Evolutionary conservation across 1,284 basidiomycete species (phyloP).

Genomic region (Malassezia slooffiae): DNA sequence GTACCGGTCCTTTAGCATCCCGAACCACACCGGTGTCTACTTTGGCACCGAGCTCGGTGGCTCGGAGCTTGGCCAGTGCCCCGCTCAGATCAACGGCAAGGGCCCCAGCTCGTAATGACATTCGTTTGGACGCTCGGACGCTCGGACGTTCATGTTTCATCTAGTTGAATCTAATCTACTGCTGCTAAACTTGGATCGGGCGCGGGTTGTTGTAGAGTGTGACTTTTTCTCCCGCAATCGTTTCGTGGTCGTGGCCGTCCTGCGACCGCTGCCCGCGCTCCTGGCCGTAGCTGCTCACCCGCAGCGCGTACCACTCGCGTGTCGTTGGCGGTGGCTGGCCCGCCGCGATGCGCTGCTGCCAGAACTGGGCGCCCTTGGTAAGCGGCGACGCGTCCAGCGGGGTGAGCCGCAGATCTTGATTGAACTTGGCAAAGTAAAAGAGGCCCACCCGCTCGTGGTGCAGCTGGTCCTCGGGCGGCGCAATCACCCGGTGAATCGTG

Average conservation of each 20-base stretch:
- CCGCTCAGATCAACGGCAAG: slow-evolving; percentile 1
- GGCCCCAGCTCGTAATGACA: too few species aligned
- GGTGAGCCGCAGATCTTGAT: slow-evolving; percentile 41
- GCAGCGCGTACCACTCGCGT: slow-evolving; percentile 31
- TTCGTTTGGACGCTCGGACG: too few species aligned
- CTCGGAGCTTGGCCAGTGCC: slow-evolving; percentile 6
- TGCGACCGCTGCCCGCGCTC: slow-evolving; percentile 27
- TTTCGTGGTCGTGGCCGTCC: slow-evolving; percentile 36
- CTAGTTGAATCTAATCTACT: too few species aligned
- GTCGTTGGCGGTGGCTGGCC: slow-evolving; percentile 29
- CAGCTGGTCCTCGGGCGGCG: slow-evolving; percentile 48
- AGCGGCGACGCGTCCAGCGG: slow-evolving; percentile 42
- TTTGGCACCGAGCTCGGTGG: slow-evolving; percentile 8
- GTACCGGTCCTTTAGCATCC: slow-evolving; percentile 1
- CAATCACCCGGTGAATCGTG: slow-evolving; percentile 48
- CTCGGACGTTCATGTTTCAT: too few species aligned
- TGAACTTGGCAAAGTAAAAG: slow-evolving; percentile 48
- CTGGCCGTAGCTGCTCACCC: slow-evolving; percentile 37
- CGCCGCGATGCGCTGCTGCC: slow-evolving; percentile 18
- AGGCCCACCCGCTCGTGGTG: slow-evolving; percentile 46
- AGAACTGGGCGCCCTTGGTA: slow-evolving; percentile 25
- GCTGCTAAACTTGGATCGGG: too few species aligned
- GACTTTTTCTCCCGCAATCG: slow-evolving; percentile 28
- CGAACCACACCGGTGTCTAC: slow-evolving; percentile 15
- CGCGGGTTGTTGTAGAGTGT: slow-evolving; percentile 29